Evolutionary conservation across 208 protist species (phyloP).

Genomic region (Spongospora subterranea): DNA sequence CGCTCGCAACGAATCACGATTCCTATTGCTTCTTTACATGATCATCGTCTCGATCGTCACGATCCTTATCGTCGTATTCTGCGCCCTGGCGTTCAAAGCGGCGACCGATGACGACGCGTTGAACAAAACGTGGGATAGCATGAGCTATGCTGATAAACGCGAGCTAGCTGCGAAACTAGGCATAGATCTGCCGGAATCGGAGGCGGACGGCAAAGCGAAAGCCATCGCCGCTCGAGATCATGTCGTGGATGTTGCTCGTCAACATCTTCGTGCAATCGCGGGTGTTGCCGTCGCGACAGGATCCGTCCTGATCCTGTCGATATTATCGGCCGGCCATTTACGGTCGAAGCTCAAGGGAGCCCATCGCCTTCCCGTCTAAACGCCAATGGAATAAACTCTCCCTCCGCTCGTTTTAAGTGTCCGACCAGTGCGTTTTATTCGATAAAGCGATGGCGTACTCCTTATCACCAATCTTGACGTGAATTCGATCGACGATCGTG

Average conservation of each 20-base stretch:
- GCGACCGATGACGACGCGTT: neutral
- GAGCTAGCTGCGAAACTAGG: neutral
- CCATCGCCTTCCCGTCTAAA: neutral
- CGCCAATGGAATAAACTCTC: too few species aligned
- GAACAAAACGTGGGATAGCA: neutral
- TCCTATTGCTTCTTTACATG: neutral
- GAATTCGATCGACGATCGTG: neutral
- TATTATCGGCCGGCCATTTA: neutral
- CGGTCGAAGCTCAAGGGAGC: neutral
- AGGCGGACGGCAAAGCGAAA: neutral
- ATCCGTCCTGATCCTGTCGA: neutral
- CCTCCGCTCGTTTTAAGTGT: neutral
- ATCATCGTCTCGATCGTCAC: neutral
- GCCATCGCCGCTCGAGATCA: neutral
- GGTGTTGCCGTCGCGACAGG: neutral
- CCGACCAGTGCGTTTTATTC: neutral
- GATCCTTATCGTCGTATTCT: neutral
- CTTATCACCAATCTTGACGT: constrained; percentile 34
- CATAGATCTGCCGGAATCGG: neutral
- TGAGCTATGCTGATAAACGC: neutral
- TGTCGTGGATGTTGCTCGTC: neutral
- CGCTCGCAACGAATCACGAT: neutral
- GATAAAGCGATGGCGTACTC: neutral
- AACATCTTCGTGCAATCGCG: neutral
- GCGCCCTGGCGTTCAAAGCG: neutral